Percentiles rank a stretch among this genome's conserved stretches.
Evolutionary conservation across 2,329 filamentous ascomycete species (phyloP).

Genomic region (Passalora sequoiae): DNA sequence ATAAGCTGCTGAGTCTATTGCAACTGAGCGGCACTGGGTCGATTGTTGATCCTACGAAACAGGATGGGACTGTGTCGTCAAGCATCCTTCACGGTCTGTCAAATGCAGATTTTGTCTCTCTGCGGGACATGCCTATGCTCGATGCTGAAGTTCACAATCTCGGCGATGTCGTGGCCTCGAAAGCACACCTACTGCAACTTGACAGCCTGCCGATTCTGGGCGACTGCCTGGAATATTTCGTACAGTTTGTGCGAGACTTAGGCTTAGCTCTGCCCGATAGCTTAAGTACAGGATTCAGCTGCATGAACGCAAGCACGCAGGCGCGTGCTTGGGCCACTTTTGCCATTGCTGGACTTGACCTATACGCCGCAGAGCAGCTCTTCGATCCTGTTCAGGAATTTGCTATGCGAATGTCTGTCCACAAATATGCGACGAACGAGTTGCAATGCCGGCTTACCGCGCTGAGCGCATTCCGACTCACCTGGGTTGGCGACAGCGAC

Average conservation of each 20-base stretch:
- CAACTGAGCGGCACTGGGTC: neutral
- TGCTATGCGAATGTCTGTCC: constrained; percentile 58
- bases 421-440: constrained; percentile 52
- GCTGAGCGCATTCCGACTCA: constrained; percentile 59
- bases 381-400: constrained; percentile 70
- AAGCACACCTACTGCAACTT: constrained; percentile 32
- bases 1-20: neutral
- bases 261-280: neutral
- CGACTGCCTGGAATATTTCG: constrained; percentile 25
- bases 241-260: neutral
- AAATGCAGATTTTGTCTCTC: constrained; percentile 30
- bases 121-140: constrained; percentile 39
- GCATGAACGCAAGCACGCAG: neutral
- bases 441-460: constrained; percentile 56
- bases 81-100: constrained; percentile 6
- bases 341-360: constrained; percentile 64
- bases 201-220: constrained; percentile 31
- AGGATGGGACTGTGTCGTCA: neutral
- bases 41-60: neutral
- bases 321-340: constrained; percentile 68
- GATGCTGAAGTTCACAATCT: constrained; percentile 38
- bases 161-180: constrained; percentile 33
- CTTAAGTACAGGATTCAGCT: neutral
- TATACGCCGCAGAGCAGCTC: constrained; percentile 80
- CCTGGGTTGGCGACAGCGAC: constrained; percentile 62